These are phyloP conservation scores for Coprinopsis sp. DNA, from an alignment of 768 basidiomycete genomes.

Conservation along the genomic window DNA sequence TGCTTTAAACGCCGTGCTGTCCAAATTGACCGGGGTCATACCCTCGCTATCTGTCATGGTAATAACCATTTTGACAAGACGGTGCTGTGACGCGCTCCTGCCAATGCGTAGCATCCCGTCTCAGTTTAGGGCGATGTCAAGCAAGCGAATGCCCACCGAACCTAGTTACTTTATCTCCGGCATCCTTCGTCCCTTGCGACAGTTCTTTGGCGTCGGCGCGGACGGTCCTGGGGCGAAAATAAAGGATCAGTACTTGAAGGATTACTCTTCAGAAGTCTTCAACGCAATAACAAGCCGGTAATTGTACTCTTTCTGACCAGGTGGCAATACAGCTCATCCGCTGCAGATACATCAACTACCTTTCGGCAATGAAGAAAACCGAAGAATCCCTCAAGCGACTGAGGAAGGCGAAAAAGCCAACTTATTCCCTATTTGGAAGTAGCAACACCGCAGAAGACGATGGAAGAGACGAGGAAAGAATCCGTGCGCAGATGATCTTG, in stretches of 20 bases:
- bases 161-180: conserved; percentile 83
- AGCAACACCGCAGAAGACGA: conserved; percentile 52
- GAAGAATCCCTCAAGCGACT: conserved; percentile 84
- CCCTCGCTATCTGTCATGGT: conserved; percentile 60
- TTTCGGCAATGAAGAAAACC: conserved; percentile 85
- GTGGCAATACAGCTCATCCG: background rate
- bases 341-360: conserved; percentile 70
- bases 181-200: conserved; percentile 75
- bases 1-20: conserved; percentile 51
- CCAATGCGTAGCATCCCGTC: conserved; percentile 86
- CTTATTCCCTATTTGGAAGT: conserved; percentile 76
- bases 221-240: conserved; percentile 61
- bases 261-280: conserved; percentile 60
- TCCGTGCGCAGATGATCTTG: conserved; percentile 74
- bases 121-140: conserved; percentile 84
- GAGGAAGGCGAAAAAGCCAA: conserved; percentile 78
- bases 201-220: conserved; percentile 62
- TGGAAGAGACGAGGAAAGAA: conserved; percentile 83
- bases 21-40: conserved; percentile 45
- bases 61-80: conserved; percentile 62
- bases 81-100: conserved; percentile 82
- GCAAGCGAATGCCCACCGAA: conserved; percentile 64
- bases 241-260: conserved; percentile 46
- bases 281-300: conserved; percentile 67
- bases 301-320: background rate